Conservation (phyloP, 331 rosid species). For the Arachis monticola region DNA sequence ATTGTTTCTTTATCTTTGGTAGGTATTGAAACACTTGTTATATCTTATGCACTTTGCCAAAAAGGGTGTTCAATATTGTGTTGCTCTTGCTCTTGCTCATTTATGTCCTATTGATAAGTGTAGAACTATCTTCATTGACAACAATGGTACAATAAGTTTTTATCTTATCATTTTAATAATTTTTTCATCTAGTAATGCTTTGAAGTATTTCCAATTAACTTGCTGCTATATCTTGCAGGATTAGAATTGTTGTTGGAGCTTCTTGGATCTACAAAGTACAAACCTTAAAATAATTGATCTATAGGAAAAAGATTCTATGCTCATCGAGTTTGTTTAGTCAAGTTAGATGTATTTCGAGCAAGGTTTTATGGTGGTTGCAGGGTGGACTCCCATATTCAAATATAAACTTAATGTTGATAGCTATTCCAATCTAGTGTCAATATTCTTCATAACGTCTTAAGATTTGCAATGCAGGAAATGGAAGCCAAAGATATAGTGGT, state of each 20-base stretch:
- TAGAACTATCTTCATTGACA: constrained; percentile 76
- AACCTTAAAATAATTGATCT: too few species aligned
- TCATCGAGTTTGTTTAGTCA: constrained; percentile 65
- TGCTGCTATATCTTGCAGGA: too few species aligned
- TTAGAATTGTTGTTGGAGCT: too few species aligned
- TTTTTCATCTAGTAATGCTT: too few species aligned
- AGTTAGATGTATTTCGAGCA: constrained; percentile 87
- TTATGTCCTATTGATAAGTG: constrained; percentile 72
- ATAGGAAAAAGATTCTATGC: too few species aligned
- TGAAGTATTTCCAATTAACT: too few species aligned
- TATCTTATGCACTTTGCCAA: constrained; percentile 76
- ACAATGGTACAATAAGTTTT: constrained; percentile 54
- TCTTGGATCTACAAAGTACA: too few species aligned
- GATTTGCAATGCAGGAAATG: too few species aligned
- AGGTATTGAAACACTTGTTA: constrained; percentile 78
- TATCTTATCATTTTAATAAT: constrained; percentile 20
- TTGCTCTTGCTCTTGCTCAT: constrained; percentile 91
- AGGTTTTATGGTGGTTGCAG: constrained; percentile 96
- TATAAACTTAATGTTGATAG: neutral
- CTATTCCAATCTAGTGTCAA: neutral
- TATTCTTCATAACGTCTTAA: too few species aligned
- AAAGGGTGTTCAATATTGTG: constrained; percentile 63
- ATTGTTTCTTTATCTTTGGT: constrained; percentile 39
- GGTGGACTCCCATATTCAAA: constrained; percentile 52
- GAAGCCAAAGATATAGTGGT: too few species aligned